Base-by-base conservation (phyloP, 2,329 filamentous ascomycete species). In the Kalmusia sp. region DNA sequence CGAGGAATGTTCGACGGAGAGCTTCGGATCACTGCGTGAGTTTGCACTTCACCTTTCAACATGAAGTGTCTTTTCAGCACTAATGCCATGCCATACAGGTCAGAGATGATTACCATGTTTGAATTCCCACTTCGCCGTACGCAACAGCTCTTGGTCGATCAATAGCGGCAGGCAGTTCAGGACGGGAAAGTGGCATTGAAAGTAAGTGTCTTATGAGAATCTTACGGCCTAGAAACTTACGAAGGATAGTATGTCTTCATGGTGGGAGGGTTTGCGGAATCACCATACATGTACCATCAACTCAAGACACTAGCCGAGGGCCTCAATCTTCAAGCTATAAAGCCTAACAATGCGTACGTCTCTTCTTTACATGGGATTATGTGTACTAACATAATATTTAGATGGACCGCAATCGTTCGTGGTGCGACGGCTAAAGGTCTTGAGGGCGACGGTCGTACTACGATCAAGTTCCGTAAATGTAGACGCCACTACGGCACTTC, bases 211-310 rank as follows among this genome's bases (percentile, higher is more conserved):
- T 9, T 35, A 15, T 6, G n/a, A 15, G 33, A 14, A n/a, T 35
- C 19, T 35, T n/a, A n/a, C n/a, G n/a, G n/a, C n/a, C n/a, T n/a
- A n/a, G n/a, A n/a, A n/a, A n/a, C n/a, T 6, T 35, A n/a, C 11
- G 3, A 35, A 15, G 6, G 4, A 7, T 31, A 64, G 65, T 65
- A 51, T 8, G 17, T 69, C 1, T 63, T 69, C 50, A 30, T 70
- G 22, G 63, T 71, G 0, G 67, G 66, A 1, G 68, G 69, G 0
- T 69, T 71, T 17, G 61, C 67, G 0, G 62, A 66, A 19, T 65
- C 60, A 0, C 53, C 63, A 0, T 71, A 69, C 34, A 60, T 70
- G 31, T 57, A 56, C 8, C 12, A 31, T 0, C 54, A 64, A 37
- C 51, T 70, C 21, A 59, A 53, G 9, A n/a, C 14, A 0, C 59